Conservation (phyloP, 257 asterid genomes). For the Leonotis leonurus region DNA sequence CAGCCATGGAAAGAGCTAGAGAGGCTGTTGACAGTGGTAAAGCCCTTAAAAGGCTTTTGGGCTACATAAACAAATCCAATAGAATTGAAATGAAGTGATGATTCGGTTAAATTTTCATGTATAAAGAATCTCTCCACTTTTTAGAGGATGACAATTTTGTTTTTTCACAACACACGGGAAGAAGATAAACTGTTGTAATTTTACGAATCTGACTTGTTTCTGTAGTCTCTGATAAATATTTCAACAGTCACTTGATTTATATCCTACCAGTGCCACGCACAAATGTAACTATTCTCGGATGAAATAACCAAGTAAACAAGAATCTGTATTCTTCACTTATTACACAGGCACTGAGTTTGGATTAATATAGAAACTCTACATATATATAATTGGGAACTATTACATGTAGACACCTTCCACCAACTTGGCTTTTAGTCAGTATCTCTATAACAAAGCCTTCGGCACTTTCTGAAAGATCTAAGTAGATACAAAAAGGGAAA, state of each 20-base stretch:
- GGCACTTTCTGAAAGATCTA: background rate
- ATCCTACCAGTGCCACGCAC: background rate
- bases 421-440: constrained; percentile 2
- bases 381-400: background rate
- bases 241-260: background rate
- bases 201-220: background rate
- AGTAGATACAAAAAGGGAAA: background rate
- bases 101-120: background rate
- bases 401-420: background rate
- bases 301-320: background rate
- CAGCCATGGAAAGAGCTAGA: constrained; percentile 81
- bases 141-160: background rate
- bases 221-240: background rate
- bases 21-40: constrained; percentile 88
- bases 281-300: background rate
- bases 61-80: constrained; percentile 66
- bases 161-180: background rate
- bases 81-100: background rate
- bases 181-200: background rate
- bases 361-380: background rate
- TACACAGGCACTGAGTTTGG: background rate
- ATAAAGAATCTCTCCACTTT: background rate
- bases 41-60: constrained; percentile 65
- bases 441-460: constrained; percentile 26
- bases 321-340: background rate